Percentiles rank a stretch among this genome's conserved stretches.
These are phyloP conservation scores for Russula earlei DNA, from an alignment of 768 basidiomycete species.

Conservation along the genomic window DNA sequence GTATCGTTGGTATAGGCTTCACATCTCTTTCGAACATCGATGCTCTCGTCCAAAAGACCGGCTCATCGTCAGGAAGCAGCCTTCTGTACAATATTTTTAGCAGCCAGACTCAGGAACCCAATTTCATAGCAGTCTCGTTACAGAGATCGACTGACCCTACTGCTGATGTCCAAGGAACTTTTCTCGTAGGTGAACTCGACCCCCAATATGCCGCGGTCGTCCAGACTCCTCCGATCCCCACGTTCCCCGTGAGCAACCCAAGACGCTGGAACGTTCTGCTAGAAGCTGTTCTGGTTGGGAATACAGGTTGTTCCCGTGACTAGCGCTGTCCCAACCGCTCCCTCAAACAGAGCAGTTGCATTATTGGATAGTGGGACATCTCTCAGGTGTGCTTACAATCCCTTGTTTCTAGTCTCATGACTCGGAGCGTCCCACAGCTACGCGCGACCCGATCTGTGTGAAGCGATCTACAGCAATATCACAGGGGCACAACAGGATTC, in stretches of 20 bases:
- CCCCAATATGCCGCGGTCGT: constrained; percentile 50
- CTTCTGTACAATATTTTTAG: constrained; percentile 70
- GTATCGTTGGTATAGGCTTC: constrained; percentile 73
- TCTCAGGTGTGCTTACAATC: constrained; percentile 46
- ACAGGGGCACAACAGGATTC: constrained; percentile 53
- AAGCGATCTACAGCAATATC: constrained; percentile 60
- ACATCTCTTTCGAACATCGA: constrained; percentile 69
- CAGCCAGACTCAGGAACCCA: constrained; percentile 59
- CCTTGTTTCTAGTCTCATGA: constrained; percentile 1
- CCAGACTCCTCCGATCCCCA: constrained; percentile 51
- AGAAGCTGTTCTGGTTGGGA: constrained; percentile 59
- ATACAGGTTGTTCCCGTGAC: constrained; percentile 41
- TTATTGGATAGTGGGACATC: constrained; percentile 78
- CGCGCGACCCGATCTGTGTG: constrained; percentile 50
- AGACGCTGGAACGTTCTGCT: constrained; percentile 69
- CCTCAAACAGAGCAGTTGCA: constrained; percentile 61
- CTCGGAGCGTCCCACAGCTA: constrained; percentile 38
- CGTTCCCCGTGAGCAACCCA: constrained; percentile 59
- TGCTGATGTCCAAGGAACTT: constrained; percentile 53
- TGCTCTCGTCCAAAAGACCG: constrained; percentile 44
- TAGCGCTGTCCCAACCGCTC: constrained; percentile 46
- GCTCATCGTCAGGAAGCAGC: constrained; percentile 52
- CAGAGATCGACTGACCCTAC: constrained; percentile 46
- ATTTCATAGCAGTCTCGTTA: constrained; percentile 72
- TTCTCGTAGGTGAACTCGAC: constrained; percentile 69